phyloP scores from a whole-genome alignment of 2,329 filamentous ascomycete species.

The Hypoxylon sp. region DNA sequence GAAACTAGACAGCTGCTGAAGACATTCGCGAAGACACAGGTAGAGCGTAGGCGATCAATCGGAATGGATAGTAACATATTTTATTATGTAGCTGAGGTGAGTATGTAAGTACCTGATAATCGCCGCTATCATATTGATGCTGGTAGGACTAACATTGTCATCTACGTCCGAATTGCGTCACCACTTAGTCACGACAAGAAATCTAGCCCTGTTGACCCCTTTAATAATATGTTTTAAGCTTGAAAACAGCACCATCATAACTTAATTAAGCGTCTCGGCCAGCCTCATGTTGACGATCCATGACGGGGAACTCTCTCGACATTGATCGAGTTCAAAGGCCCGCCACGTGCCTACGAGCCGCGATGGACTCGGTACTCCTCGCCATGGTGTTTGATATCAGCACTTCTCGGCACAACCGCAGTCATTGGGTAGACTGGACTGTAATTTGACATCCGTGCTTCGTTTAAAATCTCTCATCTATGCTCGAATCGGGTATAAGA shows the following conservation, averaged over 20 bases:
- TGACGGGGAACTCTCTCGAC: constrained; percentile 45
- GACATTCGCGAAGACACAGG: neutral
- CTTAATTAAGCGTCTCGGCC: neutral
- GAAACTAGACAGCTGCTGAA: neutral
- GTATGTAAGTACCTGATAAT: neutral
- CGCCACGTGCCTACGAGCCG: constrained; percentile 54
- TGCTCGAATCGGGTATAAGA: neutral
- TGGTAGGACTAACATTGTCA: neutral
- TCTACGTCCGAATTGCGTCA: neutral
- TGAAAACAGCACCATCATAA: neutral
- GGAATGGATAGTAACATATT: neutral
- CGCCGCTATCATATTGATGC: constrained; percentile 8
- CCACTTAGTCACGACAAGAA: neutral
- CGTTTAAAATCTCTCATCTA: constrained; percentile 25
- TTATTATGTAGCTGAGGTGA: neutral
- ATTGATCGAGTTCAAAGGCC: constrained; percentile 38
- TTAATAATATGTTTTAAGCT: neutral
- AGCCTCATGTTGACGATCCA: constrained; percentile 57
- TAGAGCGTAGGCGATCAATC: neutral
- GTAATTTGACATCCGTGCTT: constrained; percentile 99
- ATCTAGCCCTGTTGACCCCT: neutral
- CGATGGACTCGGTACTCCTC: constrained; percentile 55
- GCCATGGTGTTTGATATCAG: constrained; percentile 76
- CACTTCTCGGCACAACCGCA: constrained; percentile 99
- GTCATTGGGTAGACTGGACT: constrained; percentile 86